Base-by-base conservation (phyloP, 371 early-diverging fungal genomes). In the Dichotomocladium elegans region DNA sequence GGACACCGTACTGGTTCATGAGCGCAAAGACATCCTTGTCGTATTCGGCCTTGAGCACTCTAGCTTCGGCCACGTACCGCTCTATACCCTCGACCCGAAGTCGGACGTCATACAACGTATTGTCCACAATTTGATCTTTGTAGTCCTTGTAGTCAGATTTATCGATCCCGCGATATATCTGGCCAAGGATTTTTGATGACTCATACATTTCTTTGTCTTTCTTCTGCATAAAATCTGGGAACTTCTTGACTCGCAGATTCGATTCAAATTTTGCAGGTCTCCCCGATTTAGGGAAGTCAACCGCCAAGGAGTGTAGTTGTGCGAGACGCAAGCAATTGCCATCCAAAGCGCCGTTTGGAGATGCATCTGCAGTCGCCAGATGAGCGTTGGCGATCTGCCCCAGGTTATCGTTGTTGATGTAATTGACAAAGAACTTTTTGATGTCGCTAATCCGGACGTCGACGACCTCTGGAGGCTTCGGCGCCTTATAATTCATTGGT, bases 161-260 rank as follows among this genome's bases (percentile, higher is more conserved):
- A 11, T 84, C 67, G 28, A 77, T 70, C 0, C 55, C 51, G 0
- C 89, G 75, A 55, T 79, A 91, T 2, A 93, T 76, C 2, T 47
- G 50, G 0, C 90, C 90, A 0, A 88, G 55, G 2, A 82, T 78
- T 27, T 85, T 81, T 28, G 56, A 44, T 5, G 88, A 87, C 1
- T 8, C 5, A 53, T 91, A 91, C 0, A 64, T 57, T 9, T 59
- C 55, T 37, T 81, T 80, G 40, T 68, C 68, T 4, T 64, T 64
- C 53, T 87, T 86, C 41, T 90, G 80, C 91, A 94, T 89, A 55
- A 89, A 94, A 53, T 91, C 91, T 0, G 94, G 94, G 47, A 75
- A 89, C 0, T 26, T 26, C 10, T 40, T 60, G 0, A 85, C 82
- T 11, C 70, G 57, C 2, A 81, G 61, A 22, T 81, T 82, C 0